Evolutionary conservation across 306 rosid species (phyloP).

Genomic region (Senna tora): DNA sequence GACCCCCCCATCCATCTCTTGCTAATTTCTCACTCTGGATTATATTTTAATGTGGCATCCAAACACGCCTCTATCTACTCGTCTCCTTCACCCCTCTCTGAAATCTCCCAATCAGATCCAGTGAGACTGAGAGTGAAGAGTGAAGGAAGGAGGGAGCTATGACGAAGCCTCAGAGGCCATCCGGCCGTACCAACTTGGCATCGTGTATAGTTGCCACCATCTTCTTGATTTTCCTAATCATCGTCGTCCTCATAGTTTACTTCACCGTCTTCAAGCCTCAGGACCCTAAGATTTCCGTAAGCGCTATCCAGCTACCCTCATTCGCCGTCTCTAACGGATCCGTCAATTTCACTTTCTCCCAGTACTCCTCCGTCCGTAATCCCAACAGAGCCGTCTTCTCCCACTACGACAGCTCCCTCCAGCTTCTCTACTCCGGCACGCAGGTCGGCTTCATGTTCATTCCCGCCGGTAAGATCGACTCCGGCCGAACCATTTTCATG

Average conservation of each 20-base stretch:
- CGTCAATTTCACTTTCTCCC: constrained; percentile 85
- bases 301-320: constrained; percentile 78
- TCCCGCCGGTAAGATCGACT: constrained; percentile 79
- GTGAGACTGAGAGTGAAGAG: not conserved
- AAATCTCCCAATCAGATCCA: constrained; percentile 7
- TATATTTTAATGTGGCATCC: no score
- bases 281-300: constrained; percentile 70
- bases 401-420: constrained; percentile 87
- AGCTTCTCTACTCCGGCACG: constrained; percentile 73
- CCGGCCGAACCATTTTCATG: constrained; percentile 72
- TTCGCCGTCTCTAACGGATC: constrained; percentile 69
- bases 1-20: no score
- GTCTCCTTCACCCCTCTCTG: no score
- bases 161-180: constrained; percentile 63
- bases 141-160: constrained; percentile 34
- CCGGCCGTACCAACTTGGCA: constrained; percentile 87
- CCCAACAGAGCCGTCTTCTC: constrained; percentile 77
- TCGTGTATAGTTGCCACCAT: constrained; percentile 84
- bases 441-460: constrained; percentile 94
- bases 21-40: no score
- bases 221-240: constrained; percentile 65
- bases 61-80: no score
- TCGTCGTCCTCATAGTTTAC: constrained; percentile 63
- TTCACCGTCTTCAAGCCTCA: constrained; percentile 82
- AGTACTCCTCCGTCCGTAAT: constrained; percentile 72